Percentiles rank a stretch among this genome's conserved stretches.
Conservation (phyloP, 108 stramenopile species). For the Schizochytrium sp. region DNA sequence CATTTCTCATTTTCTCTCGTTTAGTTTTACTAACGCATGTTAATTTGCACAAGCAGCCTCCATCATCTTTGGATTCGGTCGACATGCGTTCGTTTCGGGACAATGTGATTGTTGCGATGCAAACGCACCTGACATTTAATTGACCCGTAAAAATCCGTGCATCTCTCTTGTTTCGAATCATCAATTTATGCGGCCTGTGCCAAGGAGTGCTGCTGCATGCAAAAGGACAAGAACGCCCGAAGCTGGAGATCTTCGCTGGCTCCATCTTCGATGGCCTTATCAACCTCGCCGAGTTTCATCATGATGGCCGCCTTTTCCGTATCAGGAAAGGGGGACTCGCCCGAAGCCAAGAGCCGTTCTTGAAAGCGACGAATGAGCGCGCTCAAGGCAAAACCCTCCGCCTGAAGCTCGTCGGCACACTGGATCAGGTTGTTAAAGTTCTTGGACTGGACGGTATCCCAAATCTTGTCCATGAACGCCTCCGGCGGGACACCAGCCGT, state of each 20-base stretch:
- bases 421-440: slow-evolving; percentile 58
- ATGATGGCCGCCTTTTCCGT: slow-evolving; percentile 70
- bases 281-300: slow-evolving; percentile 76
- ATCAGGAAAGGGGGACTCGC: slow-evolving; percentile 43
- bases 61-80: too few species aligned
- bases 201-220: not conserved
- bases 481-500: slow-evolving; percentile 32
- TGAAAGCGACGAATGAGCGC: slow-evolving; percentile 44
- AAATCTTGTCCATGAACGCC: slow-evolving; percentile 17
- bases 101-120: too few species aligned
- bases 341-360: slow-evolving; percentile 45
- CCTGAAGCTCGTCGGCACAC: slow-evolving; percentile 62
- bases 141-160: too few species aligned
- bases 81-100: too few species aligned
- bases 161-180: not conserved
- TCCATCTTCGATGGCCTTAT: slow-evolving; percentile 84
- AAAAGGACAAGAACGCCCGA: slow-evolving; percentile 55
- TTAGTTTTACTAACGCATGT: too few species aligned
- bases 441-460: slow-evolving; percentile 25
- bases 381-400: slow-evolving; percentile 74
- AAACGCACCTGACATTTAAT: too few species aligned
- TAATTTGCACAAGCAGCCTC: too few species aligned
- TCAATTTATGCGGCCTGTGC: too few species aligned
- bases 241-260: slow-evolving; percentile 87
- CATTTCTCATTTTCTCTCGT: too few species aligned